Evolutionary conservation across 345 rosid genomes (phyloP).

Genomic region (Isatis tinctoria): DNA sequence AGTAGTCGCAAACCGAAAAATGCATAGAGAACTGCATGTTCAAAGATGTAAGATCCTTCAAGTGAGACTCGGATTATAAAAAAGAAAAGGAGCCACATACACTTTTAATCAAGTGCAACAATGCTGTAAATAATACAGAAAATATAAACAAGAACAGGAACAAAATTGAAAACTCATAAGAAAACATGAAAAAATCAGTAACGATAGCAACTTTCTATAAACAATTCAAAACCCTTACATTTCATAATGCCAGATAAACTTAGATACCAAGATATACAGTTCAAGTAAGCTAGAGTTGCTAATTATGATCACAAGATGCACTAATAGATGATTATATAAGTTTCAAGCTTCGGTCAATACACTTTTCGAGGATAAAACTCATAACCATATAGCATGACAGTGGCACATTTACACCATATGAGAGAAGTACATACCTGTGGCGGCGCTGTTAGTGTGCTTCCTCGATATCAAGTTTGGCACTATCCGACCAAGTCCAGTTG

Average conservation of each 20-base stretch:
- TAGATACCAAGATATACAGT: not conserved
- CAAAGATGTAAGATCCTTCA: conserved; percentile 16
- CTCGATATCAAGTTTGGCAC: conserved; percentile 98
- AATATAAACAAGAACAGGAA: not conserved
- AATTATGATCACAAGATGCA: not conserved
- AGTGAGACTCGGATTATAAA: not conserved
- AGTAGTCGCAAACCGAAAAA: conserved; percentile 95
- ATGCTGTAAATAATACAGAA: not conserved
- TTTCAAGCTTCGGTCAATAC: not conserved
- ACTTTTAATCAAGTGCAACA: not conserved
- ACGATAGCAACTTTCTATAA: not conserved
- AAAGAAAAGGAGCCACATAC: not conserved
- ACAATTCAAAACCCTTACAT: not conserved
- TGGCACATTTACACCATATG: not conserved
- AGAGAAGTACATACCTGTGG: conserved; percentile 56
- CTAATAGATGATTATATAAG: not conserved
- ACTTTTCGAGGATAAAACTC: not conserved
- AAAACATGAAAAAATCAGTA: not conserved
- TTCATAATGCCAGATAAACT: not conserved
- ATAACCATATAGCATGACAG: not conserved
- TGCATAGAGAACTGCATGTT: conserved; percentile 69
- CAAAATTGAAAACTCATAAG: not conserved
- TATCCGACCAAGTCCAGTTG: conserved; percentile 98
- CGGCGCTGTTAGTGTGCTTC: conserved; percentile 98
- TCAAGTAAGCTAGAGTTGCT: not conserved